Conservation (phyloP, 2,329 filamentous ascomycete species). For the Rugonectria rugulosa region DNA sequence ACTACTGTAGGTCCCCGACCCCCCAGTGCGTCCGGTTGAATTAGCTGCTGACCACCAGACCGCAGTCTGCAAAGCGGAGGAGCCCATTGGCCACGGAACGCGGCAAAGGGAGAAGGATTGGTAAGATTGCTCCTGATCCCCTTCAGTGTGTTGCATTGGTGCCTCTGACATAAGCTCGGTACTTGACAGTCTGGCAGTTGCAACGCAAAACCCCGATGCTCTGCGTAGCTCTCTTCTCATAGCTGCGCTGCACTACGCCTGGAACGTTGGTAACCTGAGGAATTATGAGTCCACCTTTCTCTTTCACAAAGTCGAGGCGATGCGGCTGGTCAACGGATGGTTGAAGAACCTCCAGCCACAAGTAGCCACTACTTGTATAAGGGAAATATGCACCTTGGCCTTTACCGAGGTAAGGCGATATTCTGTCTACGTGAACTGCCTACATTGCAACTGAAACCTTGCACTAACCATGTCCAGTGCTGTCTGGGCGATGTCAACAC, state of each 20-base stretch:
- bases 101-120: background rate
- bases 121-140: constrained; percentile 15
- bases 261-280: constrained; percentile 24
- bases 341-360: background rate
- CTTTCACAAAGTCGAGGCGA: constrained; percentile 32
- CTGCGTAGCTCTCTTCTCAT: constrained; percentile 31
- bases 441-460: fast-evolving
- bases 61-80: background rate
- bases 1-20: constrained; percentile 29
- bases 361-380: constrained; percentile 14
- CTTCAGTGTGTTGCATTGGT: no score
- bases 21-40: background rate
- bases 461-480: constrained; percentile 18
- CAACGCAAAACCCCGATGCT: constrained; percentile 21
- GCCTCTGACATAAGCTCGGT: no score
- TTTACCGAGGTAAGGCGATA: constrained; percentile 26
- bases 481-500: constrained; percentile 24
- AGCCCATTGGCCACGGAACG: background rate
- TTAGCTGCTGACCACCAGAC: background rate
- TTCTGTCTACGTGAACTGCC: no score
- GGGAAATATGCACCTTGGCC: constrained; percentile 29
- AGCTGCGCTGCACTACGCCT: constrained; percentile 31
- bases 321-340: constrained; percentile 24
- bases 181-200: constrained; percentile 25
- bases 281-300: constrained; percentile 28